Base-by-base conservation (phyloP, 2,329 filamentous ascomycete genomes). In the Talaromyces sp. region DNA sequence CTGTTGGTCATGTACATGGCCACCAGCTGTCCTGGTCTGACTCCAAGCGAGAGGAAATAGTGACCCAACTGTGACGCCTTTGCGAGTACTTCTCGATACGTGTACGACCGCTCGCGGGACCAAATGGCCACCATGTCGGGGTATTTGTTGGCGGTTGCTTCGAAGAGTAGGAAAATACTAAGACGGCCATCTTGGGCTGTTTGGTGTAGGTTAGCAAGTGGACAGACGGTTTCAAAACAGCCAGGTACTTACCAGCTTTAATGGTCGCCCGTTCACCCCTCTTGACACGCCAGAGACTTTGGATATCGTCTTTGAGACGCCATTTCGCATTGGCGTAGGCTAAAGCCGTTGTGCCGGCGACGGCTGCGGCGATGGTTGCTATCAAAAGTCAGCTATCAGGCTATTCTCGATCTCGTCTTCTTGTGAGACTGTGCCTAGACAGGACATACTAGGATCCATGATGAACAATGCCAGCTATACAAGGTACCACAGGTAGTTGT, bases 1-100 rank as follows among this genome's bases (percentile, higher is more conserved):
- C 85, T 84, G 71, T 91, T 91, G 67, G 80, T 82, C 72, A 90
- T 83, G 72, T 88, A 89, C 62, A 91, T 79, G 3, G 82, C 85
- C 0, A 90, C 86, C 1, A 89, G 76, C 36, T 89, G 81, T 3
- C 83, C 81, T 0, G 83, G 81, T 67, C 80, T 76, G 19, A 90
- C 82, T 4, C 85, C 86, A 32, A 84, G 76, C 1, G 80, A 73
- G 1, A 85, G 77, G 67, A 88, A 87, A 75, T 84, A 88, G 62
- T 86, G 81, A 0, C 81, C 87, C 65, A 84, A 89, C 66, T 85
- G 85, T 65, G 84, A 81, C 9, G 77, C 79, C n/a, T 81, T 79
- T n/a, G 80, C 77, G 59, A 84, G 82, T 0, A 83, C 71, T 65
- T 88, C 77, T 22, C 75, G 75, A 75, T 83, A 89, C 2, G 85